Evolutionary conservation across 495 filamentous ascomycete genomes (phyloP).

Genomic region (Penicillium angulare): DNA sequence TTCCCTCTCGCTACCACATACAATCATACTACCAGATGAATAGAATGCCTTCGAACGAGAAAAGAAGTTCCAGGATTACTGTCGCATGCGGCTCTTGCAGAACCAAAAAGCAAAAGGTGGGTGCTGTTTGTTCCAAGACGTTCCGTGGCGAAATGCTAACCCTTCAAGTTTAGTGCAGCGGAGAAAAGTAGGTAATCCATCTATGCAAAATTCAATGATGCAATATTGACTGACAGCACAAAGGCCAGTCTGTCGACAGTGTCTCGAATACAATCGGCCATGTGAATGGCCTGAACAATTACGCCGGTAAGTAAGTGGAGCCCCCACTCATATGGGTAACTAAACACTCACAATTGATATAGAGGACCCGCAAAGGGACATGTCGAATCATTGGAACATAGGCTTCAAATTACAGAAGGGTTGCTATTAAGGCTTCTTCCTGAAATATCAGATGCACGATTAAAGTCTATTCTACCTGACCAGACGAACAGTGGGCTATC

Average conservation of each 20-base stretch:
- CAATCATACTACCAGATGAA: constrained; percentile 3
- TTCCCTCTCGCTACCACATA: background rate
- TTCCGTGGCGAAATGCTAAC: background rate
- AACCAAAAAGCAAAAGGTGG: constrained; percentile 40
- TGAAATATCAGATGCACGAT: constrained; percentile 29
- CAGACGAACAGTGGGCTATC: background rate
- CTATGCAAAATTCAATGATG: background rate
- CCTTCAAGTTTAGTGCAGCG: constrained; percentile 31
- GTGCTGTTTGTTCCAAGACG: background rate
- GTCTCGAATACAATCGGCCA: constrained; percentile 31
- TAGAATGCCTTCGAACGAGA: constrained; percentile 11
- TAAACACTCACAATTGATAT: background rate
- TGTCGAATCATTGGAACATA: constrained; percentile 37
- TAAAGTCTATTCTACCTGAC: constrained; percentile 17
- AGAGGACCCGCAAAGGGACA: constrained; percentile 44
- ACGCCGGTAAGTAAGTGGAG: constrained; percentile 25
- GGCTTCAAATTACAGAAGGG: constrained; percentile 38
- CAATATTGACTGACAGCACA: background rate
- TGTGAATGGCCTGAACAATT: constrained; percentile 43
- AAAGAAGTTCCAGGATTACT: constrained; percentile 31
- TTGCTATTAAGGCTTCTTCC: constrained; percentile 31
- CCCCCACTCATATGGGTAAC: background rate
- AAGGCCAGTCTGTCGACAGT: constrained; percentile 39
- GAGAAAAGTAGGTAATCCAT: constrained; percentile 28
- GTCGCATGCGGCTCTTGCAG: constrained; percentile 39